phyloP scores from a whole-genome alignment of 2,329 filamentous ascomycete genomes.

The Epichloe elymi region DNA sequence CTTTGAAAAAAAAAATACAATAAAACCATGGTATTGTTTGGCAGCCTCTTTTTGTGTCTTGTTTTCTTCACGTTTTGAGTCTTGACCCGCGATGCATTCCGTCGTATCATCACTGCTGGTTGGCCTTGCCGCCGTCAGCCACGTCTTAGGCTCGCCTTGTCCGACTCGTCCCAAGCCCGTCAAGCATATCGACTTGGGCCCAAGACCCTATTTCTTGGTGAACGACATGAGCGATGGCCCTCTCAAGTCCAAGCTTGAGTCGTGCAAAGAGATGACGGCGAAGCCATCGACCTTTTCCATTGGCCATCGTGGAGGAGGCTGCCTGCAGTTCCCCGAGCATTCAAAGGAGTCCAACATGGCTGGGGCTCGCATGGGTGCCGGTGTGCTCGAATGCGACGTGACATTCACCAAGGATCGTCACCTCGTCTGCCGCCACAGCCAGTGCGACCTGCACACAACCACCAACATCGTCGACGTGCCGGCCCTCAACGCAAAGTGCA shows the following conservation, averaged over 20 bases:
- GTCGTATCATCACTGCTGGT: slow-evolving; percentile 15
- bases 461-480: slow-evolving; percentile 52
- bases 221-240: slow-evolving; percentile 46
- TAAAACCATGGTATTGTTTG: no score
- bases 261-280: slow-evolving; percentile 42
- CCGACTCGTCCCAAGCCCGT: slow-evolving; percentile 19
- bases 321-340: slow-evolving; percentile 53
- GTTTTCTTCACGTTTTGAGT: no score
- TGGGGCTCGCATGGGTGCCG: slow-evolving; percentile 53
- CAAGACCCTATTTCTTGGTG: slow-evolving; percentile 51
- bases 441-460: slow-evolving; percentile 56
- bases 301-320: slow-evolving; percentile 48
- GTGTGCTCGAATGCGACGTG: slow-evolving; percentile 55
- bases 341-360: slow-evolving; percentile 45
- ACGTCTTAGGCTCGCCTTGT: slow-evolving; percentile 15
- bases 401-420: slow-evolving; percentile 50
- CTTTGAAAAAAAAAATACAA: no score
- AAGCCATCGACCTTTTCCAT: slow-evolving; percentile 43
- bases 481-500: slow-evolving; percentile 51
- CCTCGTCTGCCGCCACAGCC: slow-evolving; percentile 55
- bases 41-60: no score
- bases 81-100: slow-evolving; percentile 18
- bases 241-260: slow-evolving; percentile 45
- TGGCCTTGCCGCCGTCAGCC: slow-evolving; percentile 17
- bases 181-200: slow-evolving; percentile 43